These are phyloP conservation scores for Cryphonectria japonica DNA, from an alignment of 2,329 filamentous ascomycete genomes.

Conservation along the genomic window DNA sequence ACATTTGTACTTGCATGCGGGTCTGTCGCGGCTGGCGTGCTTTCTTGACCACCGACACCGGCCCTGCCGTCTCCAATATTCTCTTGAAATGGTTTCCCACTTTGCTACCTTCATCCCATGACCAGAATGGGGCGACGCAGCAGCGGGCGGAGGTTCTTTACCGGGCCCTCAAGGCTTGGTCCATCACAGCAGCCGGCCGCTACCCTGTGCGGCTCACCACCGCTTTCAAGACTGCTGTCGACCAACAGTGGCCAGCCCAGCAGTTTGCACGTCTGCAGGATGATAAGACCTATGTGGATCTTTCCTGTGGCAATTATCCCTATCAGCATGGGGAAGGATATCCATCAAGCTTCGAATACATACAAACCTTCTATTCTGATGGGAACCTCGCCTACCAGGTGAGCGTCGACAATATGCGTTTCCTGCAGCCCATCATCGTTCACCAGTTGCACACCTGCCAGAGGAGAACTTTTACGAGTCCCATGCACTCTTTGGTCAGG, in stretches of 20 bases:
- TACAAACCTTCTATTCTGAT: not conserved
- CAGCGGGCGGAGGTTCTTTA: not conserved
- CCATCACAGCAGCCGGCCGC: constrained; percentile 7
- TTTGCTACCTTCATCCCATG: not conserved
- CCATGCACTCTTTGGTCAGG: not conserved
- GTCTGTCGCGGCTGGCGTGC: constrained; percentile 20
- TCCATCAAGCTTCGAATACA: too few species aligned
- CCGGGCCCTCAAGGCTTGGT: constrained; percentile 4
- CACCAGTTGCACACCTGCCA: constrained; percentile 1
- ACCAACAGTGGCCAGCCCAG: not conserved
- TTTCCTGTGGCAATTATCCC: not conserved
- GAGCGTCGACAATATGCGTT: not conserved
- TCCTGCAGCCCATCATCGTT: constrained; percentile 2
- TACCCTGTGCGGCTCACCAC: constrained; percentile 5
- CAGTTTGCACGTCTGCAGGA: constrained; percentile 13
- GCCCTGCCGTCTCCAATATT: not conserved
- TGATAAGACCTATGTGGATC: constrained; percentile 10
- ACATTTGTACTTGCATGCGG: constrained; percentile 13
- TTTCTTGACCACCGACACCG: not conserved
- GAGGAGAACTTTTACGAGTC: not conserved
- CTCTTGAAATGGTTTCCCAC: constrained; percentile 9
- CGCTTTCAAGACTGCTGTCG: too few species aligned
- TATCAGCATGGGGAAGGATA: too few species aligned
- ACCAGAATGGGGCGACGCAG: not conserved
- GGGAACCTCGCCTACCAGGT: constrained; percentile 19